These are phyloP conservation scores for Bipolaris cookei DNA, from an alignment of 2,329 filamentous ascomycete species.

Conservation along the genomic window DNA sequence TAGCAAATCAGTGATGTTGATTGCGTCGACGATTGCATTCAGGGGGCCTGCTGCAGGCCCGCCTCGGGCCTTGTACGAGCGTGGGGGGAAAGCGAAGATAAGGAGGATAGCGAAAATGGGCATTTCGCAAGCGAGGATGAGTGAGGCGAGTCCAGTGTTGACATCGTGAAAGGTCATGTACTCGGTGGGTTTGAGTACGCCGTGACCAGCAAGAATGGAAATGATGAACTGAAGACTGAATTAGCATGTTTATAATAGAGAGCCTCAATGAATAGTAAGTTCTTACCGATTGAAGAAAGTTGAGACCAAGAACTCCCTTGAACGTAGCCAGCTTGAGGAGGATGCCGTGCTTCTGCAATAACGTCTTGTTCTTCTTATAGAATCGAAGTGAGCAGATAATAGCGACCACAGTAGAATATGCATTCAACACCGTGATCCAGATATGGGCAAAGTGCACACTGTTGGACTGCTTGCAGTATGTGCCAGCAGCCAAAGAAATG, in stretches of 20 bases:
- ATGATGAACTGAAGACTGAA: constrained; percentile 31
- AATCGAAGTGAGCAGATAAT: constrained; percentile 34
- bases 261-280: not conserved
- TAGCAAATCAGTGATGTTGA: constrained; percentile 40
- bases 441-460: constrained; percentile 40
- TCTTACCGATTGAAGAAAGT: constrained; percentile 38
- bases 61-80: constrained; percentile 26
- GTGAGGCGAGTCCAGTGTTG: constrained; percentile 32
- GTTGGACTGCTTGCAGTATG: constrained; percentile 40
- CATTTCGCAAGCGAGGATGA: constrained; percentile 44
- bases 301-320: constrained; percentile 43
- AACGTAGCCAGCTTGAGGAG: constrained; percentile 41
- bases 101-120: constrained; percentile 40
- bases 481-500: constrained; percentile 30
- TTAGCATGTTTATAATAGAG: not conserved
- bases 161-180: constrained; percentile 43
- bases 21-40: constrained; percentile 33
- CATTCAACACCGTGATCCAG: constrained; percentile 37
- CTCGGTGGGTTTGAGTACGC: constrained; percentile 30
- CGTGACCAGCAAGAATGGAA: constrained; percentile 35
- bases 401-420: constrained; percentile 26
- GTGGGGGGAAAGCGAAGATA: constrained; percentile 34
- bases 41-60: constrained; percentile 25
- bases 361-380: constrained; percentile 30
- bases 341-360: constrained; percentile 33